Conservation (phyloP, 2,329 filamentous ascomycete species). For the Apiospora hydei region DNA sequence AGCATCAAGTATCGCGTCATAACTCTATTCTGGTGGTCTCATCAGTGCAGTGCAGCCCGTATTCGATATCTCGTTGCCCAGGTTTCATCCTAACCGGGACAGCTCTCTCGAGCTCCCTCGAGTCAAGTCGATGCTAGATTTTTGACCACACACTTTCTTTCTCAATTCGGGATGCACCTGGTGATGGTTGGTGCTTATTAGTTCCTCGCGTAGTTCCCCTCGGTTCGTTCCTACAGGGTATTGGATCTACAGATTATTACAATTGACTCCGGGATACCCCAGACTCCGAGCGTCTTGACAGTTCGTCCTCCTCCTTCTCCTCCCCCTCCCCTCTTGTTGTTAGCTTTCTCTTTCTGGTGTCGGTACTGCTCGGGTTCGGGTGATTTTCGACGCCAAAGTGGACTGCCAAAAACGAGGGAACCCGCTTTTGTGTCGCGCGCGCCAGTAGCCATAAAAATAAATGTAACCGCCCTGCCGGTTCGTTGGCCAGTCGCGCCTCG, state of each 20-base stretch:
- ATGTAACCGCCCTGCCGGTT: not conserved
- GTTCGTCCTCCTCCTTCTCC: not conserved
- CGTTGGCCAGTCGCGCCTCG: not conserved
- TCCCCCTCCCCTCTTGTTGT: not conserved
- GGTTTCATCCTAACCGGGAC: not conserved
- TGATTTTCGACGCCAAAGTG: not conserved
- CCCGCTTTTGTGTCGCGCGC: conserved; percentile 7
- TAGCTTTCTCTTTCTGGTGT: not conserved
- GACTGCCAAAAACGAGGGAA: not conserved
- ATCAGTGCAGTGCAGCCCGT: not conserved
- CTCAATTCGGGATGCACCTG: not conserved
- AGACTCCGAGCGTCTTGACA: not conserved
- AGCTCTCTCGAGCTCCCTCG: not conserved
- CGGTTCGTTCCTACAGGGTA: not conserved
- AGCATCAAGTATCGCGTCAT: conserved; percentile 18
- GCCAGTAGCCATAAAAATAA: not conserved
- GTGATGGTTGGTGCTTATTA: not conserved
- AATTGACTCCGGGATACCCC: conserved; percentile 14
- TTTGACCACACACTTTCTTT: not conserved
- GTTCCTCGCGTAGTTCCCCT: not conserved
- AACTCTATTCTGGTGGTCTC: not conserved
- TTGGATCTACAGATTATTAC: not conserved
- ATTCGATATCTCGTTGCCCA: not conserved
- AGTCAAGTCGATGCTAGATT: not conserved
- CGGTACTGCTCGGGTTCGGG: not conserved